phyloP scores from a whole-genome alignment of 176 grass and related monocot species.

The Cocos nucifera region DNA sequence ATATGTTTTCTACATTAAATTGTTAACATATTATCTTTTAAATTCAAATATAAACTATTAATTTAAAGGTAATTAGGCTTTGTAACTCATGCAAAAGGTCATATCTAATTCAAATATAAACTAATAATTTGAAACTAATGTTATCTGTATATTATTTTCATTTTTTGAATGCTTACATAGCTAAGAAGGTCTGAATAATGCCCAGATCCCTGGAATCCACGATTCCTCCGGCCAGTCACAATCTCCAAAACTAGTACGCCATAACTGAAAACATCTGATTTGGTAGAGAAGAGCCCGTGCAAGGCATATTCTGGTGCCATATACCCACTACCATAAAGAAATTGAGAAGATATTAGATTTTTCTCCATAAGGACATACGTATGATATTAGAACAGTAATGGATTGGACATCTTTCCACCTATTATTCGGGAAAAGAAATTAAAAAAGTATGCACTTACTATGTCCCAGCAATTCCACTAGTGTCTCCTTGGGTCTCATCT shows the following conservation, averaged over 20 bases:
- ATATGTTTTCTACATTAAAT: no score
- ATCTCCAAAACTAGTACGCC: slow-evolving; percentile 52
- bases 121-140: no score
- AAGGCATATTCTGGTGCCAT: slow-evolving; percentile 57
- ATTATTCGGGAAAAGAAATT: background rate
- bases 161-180: slow-evolving; percentile 26
- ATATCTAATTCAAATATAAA: no score
- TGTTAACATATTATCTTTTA: no score
- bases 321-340: slow-evolving; percentile 33
- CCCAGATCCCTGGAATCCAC: slow-evolving; percentile 39
- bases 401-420: no score
- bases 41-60: no score
- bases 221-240: slow-evolving; percentile 41
- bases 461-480: slow-evolving; percentile 9
- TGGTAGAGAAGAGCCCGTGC: slow-evolving; percentile 47
- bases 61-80: no score
- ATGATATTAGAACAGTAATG: no score
- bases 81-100: no score
- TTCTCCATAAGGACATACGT: background rate
- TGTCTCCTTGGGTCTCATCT: background rate
- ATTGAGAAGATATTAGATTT: background rate
- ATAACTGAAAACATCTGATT: slow-evolving; percentile 50
- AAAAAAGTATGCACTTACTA: background rate
- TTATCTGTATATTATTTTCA: no score
- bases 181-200: slow-evolving; percentile 37